Conservation (phyloP, 805 yeast genomes). For the Metschnikowia lunata region DNA sequence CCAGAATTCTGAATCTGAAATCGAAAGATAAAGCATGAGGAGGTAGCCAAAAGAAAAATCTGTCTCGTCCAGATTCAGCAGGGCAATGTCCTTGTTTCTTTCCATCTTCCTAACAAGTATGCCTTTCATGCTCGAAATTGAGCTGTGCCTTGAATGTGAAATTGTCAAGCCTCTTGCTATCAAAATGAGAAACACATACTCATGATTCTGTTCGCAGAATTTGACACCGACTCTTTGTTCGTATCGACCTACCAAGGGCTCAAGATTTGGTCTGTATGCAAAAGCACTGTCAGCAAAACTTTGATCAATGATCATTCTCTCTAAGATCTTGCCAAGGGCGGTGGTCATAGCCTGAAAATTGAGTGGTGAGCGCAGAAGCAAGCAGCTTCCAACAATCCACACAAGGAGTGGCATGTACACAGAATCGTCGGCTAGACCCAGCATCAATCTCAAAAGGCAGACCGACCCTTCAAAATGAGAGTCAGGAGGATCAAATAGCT, state of each 20-base stretch:
- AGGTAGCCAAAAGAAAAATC: constrained; percentile 18
- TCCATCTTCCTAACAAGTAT: background rate
- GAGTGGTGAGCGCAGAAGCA: constrained; percentile 10
- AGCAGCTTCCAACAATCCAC: constrained; percentile 34
- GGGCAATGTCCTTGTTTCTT: background rate
- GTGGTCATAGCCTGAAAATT: constrained; percentile 15
- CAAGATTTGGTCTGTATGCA: constrained; percentile 35
- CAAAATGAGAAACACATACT: constrained; percentile 44
- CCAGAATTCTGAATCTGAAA: constrained; percentile 23
- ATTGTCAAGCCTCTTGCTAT: constrained; percentile 55
- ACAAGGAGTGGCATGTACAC: constrained; percentile 44
- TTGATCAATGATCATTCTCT: constrained; percentile 21
- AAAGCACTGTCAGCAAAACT: constrained; percentile 27
- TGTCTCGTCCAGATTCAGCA: background rate
- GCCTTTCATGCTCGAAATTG: constrained; percentile 24
- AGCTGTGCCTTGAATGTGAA: constrained; percentile 50
- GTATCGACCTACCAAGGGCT: constrained; percentile 34
- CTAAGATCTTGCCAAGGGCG: constrained; percentile 25
- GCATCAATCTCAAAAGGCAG: constrained; percentile 44
- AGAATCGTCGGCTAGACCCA: constrained; percentile 46
- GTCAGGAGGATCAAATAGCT: constrained; percentile 19
- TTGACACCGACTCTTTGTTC: constrained; percentile 40
- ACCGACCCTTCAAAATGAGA: constrained; percentile 37
- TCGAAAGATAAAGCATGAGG: constrained; percentile 30
- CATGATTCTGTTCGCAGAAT: constrained; percentile 45